phyloP scores from a whole-genome alignment of 2,329 filamentous ascomycete species.

The Bipolaris oryzae region DNA sequence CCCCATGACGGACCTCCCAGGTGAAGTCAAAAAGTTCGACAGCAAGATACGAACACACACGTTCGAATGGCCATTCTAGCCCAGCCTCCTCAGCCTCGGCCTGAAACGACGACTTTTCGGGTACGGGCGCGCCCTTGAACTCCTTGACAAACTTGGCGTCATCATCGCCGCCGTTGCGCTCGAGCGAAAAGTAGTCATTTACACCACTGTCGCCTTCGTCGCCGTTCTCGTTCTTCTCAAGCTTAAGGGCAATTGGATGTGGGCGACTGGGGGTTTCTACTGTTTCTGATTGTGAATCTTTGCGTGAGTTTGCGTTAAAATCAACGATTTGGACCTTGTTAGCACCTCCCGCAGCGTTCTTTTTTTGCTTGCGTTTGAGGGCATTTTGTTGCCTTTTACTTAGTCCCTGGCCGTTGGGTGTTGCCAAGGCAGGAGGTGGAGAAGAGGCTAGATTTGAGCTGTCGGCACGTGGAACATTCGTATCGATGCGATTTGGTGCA shows the following conservation, averaged over 20 bases:
- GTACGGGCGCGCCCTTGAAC: slow-evolving; percentile 82
- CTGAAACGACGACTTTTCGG: slow-evolving; percentile 86
- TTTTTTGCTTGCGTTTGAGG: slow-evolving; percentile 90
- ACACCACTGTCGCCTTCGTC: slow-evolving; percentile 51
- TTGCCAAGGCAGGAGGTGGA: slow-evolving; percentile 52
- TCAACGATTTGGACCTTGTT: slow-evolving; percentile 92
- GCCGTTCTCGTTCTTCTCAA: slow-evolving; percentile 67
- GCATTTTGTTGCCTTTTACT: slow-evolving; percentile 95
- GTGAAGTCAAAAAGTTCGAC: slow-evolving; percentile 90
- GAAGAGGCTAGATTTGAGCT: slow-evolving; percentile 55
- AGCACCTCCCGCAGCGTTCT: slow-evolving; percentile 84
- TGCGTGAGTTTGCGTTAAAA: slow-evolving; percentile 70
- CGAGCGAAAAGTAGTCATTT: slow-evolving; percentile 87
- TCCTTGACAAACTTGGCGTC: slow-evolving; percentile 92
- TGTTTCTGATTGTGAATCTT: slow-evolving; percentile 64
- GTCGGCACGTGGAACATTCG: slow-evolving; percentile 53
- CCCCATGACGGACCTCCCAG: slow-evolving; percentile 96
- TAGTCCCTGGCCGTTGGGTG: slow-evolving; percentile 58
- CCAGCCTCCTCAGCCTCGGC: slow-evolving; percentile 77
- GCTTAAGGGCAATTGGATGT: slow-evolving; percentile 59
- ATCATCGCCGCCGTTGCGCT: slow-evolving; percentile 81
- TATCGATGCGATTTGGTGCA: slow-evolving; percentile 58
- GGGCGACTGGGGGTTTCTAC: slow-evolving; percentile 58
- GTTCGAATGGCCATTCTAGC: slow-evolving; percentile 90
- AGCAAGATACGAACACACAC: slow-evolving; percentile 90